Evolutionary conservation across 371 early-diverging fungal genomes (phyloP), one percentile per base, ranked within the genome.

Genomic region (Haplosporangium sp.): DNA sequence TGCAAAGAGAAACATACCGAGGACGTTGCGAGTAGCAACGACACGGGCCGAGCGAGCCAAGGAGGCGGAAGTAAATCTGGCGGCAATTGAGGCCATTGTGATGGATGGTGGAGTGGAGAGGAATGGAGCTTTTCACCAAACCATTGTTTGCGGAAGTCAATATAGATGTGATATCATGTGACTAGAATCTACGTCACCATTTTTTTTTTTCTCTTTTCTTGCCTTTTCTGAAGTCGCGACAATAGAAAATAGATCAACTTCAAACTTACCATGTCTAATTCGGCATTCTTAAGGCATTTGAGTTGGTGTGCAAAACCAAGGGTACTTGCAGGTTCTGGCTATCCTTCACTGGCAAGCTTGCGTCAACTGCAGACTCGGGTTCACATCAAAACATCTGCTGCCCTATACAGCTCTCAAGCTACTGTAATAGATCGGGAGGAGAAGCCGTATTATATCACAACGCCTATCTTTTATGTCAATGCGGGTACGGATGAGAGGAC

Each of bases 381-480:
- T 45, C 47, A 45, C 69, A 69, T 69, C 62, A 34, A 63, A 40
- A 19, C 66, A 61, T 52, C 64, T 34, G 39, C 27, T 20, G 56
- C 63, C 0, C 35, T 69, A 19, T 75, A 73, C 63, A 81, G 67
- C 61, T 60, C 65, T 6, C 53, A 57, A 2, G 13, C 55, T 45
- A 10, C 17, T 5, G 27, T 6, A 17, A 34, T 58, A 17, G 63
- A 72, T 62, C 63, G 40, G 44, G 37, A 57, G 6, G 45, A 73
- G 5, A 85, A 84, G 39, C 85, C 83, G 5, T 75, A 87, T 47
- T 91, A 86, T 72, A 87, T 97, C 52, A 95, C 97, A 0, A 94
- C 97, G 45, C 98, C 98, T 13, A 97, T 98, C 56, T 98, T 96
- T 77, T 98, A 98, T 84, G 98, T 97, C 34, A 98, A 98, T 87